Percentiles rank a stretch among this genome's conserved stretches.
phyloP scores from a whole-genome alignment of 1,284 basidiomycete species.

The Ceraceosorus guamensis region DNA sequence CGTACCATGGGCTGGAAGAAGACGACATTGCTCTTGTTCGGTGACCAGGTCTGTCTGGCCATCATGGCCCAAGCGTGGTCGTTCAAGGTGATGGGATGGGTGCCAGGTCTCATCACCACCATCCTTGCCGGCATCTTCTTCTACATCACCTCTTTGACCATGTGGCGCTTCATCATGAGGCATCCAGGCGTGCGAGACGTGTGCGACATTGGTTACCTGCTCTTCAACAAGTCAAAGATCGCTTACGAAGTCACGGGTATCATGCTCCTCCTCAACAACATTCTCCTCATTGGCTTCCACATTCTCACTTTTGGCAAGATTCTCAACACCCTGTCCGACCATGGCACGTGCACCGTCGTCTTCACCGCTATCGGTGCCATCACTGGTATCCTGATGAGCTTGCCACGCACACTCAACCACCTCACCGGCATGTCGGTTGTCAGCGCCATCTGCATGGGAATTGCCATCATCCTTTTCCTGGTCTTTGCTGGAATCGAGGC shows the following conservation, averaged over 20 bases:
- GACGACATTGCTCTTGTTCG: slow-evolving; percentile 26
- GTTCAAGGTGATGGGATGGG: slow-evolving; percentile 37
- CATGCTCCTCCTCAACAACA: slow-evolving; percentile 15
- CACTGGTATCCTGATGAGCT: slow-evolving; percentile 55
- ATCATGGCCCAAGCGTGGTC: slow-evolving; percentile 38
- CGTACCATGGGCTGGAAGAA: slow-evolving; percentile 31
- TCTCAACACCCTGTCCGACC: slow-evolving; percentile 13
- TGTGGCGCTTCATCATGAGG: slow-evolving; percentile 10
- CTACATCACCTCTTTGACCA: slow-evolving; percentile 9
- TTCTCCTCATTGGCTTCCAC: slow-evolving; percentile 15
- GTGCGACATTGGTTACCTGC: slow-evolving; percentile 10
- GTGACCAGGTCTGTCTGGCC: slow-evolving; percentile 42
- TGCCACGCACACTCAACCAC: slow-evolving; percentile 16
- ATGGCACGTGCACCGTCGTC: slow-evolving; percentile 8
- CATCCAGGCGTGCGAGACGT: slow-evolving; percentile 7
- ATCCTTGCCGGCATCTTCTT: slow-evolving; percentile 29
- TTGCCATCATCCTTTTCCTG: slow-evolving; percentile 16
- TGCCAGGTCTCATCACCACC: slow-evolving; percentile 33
- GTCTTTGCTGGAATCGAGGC: slow-evolving; percentile 14
- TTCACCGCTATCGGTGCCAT: slow-evolving; percentile 52
- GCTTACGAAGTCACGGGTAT: slow-evolving; percentile 50
- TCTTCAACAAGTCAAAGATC: slow-evolving; percentile 48
- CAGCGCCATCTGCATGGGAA: slow-evolving; percentile 11
- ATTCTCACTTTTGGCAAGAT: slow-evolving; percentile 14
- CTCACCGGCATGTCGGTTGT: slow-evolving; percentile 14